Evolutionary conservation across 2,329 filamentous ascomycete species (phyloP).

Genomic region (Cytospora chrysosperma): DNA sequence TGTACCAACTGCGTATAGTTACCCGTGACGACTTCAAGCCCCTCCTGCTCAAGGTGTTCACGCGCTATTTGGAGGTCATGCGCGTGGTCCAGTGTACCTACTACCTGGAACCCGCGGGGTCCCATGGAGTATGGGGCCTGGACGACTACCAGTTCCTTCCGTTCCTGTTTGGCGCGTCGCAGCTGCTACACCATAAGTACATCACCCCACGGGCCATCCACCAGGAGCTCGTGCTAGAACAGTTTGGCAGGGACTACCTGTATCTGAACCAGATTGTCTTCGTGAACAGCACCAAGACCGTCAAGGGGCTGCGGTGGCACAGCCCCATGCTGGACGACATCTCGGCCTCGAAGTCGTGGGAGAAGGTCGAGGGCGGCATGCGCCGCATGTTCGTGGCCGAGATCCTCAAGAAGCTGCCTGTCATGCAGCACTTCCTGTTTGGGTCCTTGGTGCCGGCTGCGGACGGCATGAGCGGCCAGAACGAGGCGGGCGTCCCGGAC

Average conservation of each 20-base stretch:
- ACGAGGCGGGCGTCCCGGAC: conserved; percentile 45
- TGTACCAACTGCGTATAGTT: conserved; percentile 75
- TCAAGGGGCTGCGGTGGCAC: conserved; percentile 93
- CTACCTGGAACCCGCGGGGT: conserved; percentile 94
- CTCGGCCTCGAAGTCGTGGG: conserved; percentile 83
- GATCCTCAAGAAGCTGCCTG: conserved; percentile 87
- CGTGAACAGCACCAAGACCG: conserved; percentile 95
- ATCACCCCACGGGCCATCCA: conserved; percentile 82
- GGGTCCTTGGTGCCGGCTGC: conserved; percentile 78
- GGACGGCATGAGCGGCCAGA: conserved; percentile 74
- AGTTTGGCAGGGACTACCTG: conserved; percentile 78
- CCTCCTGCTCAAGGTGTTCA: conserved; percentile 75
- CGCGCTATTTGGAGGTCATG: conserved; percentile 82
- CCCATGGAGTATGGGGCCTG: conserved; percentile 95
- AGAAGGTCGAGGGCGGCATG: conserved; percentile 93
- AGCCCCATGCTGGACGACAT: conserved; percentile 99
- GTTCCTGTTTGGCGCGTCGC: conserved; percentile 90
- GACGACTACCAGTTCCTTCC: conserved; percentile 98
- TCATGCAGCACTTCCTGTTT: conserved; percentile 99
- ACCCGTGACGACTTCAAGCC: conserved; percentile 65
- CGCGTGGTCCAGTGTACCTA: conserved; percentile 85
- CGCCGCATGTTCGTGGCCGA: conserved; percentile 94
- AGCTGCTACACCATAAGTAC: conserved; percentile 80
- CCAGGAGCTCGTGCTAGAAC: conserved; percentile 81
- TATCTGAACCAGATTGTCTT: conserved; percentile 92